These are phyloP conservation scores for Cajanus cajan DNA, from an alignment of 306 rosid species.

Conservation along the genomic window DNA sequence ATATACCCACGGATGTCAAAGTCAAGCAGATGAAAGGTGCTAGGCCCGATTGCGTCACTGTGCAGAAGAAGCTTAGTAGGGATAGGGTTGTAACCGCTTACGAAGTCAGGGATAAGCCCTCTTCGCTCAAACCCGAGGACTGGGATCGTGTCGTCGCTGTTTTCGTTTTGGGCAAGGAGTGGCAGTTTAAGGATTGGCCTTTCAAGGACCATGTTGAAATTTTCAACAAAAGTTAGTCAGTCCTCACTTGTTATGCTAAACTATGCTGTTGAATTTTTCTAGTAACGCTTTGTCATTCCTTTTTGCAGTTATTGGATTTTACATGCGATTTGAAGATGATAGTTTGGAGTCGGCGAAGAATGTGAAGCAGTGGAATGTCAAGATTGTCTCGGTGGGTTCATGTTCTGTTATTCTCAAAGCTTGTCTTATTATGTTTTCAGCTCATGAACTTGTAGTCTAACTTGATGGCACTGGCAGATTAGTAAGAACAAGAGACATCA, in stretches of 20 bases:
- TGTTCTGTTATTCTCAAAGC: too few relatives aligned
- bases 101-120: slow-evolving; percentile 96
- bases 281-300: slow-evolving; percentile 1
- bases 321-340: slow-evolving; percentile 66
- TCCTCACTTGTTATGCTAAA: not conserved
- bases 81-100: slow-evolving; percentile 93
- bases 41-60: slow-evolving; percentile 92
- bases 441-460: not conserved
- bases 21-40: slow-evolving; percentile 93
- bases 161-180: slow-evolving; percentile 93
- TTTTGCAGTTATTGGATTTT: slow-evolving; percentile 47
- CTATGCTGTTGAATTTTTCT: not conserved
- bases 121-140: slow-evolving; percentile 78
- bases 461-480: slow-evolving; percentile 48
- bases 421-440: not conserved
- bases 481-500: slow-evolving; percentile 98
- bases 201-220: slow-evolving; percentile 53
- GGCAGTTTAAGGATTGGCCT: slow-evolving; percentile 66
- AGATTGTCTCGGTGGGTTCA: slow-evolving; percentile 79
- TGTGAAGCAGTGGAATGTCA: slow-evolving; percentile 99
- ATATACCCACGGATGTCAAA: slow-evolving; percentile 84
- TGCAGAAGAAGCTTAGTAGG: slow-evolving; percentile 98
- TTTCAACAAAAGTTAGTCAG: slow-evolving; percentile 50
- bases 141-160: slow-evolving; percentile 98
- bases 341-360: slow-evolving; percentile 85